Base-by-base conservation (phyloP, 164 flowering plant species). In the Stephania japonica region DNA sequence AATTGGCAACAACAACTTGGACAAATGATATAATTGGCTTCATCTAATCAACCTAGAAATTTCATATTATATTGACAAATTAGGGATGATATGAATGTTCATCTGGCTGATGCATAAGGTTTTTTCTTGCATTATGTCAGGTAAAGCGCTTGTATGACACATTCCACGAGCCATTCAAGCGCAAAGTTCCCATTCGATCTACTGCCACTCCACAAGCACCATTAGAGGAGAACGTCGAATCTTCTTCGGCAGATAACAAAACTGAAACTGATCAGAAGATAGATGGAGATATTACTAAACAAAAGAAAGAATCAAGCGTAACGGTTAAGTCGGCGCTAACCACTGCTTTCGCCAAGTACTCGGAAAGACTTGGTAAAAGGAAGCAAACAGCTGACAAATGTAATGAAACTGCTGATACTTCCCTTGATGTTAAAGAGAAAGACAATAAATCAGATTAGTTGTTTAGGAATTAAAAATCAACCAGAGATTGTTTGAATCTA, bases 121-220 rank as follows among this genome's bases (percentile, higher is more conserved):
- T 9, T 16, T 14, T 59, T 16, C 63, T 13, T 25, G 25, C 42
- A 6, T 11, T 44, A 27, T n/a, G 62, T 72, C 77, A 93, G 98
- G 99, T 93, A 26, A 93, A 86, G 72, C 92, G 98, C 56, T 83
- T 93, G 84, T 83, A 91, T 74, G 98, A 93, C 68, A 86, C 97
- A 42, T 95, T 93, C 78, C 98, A 91, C 75, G 97, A 95, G 78
- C 98, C 98, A 68, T 93, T 95, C 84, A 95, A 84, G 85, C 99
- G 89, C 23, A 82, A 78, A 7, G 79, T 81, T 78, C 66, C 91
- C 62, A 85, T 71, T 73, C 78, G 67, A 32, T 81, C 89, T 50
- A 26, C 64, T 18, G 21, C 85, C 59, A 77, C 72, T 77, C 67
- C 83, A 42, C 90, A 86, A 83, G 74, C 78, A 63, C 65, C 87